Conservation (phyloP, 2,329 filamentous ascomycete species). For the Nemania sp. region DNA sequence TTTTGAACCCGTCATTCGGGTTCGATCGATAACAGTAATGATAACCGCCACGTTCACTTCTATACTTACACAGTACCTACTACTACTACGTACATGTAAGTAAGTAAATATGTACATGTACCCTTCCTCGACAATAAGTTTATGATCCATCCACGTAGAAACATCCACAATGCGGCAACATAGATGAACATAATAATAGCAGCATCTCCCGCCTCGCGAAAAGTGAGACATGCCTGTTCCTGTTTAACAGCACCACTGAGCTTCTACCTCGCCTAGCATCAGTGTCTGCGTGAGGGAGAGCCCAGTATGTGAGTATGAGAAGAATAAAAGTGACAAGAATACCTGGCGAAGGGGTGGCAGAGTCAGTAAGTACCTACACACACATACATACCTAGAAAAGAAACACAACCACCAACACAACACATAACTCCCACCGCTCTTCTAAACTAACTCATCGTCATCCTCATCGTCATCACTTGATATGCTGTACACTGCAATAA, state of each 20-base stretch:
- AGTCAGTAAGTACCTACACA: conserved; percentile 5
- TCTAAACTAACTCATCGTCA: conserved; percentile 19
- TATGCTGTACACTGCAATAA: not conserved
- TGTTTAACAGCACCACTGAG: not conserved
- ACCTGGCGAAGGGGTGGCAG: too few relatives aligned
- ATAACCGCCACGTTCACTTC: not conserved
- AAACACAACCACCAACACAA: not conserved
- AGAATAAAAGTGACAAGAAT: not conserved
- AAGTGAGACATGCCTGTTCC: conserved; percentile 7
- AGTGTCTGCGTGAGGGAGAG: not conserved
- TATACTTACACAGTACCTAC: conserved; percentile 17
- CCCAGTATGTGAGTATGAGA: not conserved
- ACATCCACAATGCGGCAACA: conserved; percentile 3
- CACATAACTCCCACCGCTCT: conserved; percentile 32
- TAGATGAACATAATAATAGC: conserved; percentile 23
- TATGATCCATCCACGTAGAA: not conserved
- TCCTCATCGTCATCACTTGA: conserved; percentile 10
- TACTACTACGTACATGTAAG: not conserved
- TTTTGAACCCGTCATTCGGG: conserved; percentile 25
- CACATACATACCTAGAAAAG: too few relatives aligned
- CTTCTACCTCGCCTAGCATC: not conserved
- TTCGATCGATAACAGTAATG: conserved; percentile 12
- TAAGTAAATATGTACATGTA: not conserved
- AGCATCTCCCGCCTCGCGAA: conserved; percentile 17
- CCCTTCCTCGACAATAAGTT: too few relatives aligned